Evolutionary conservation across 345 rosid genomes (phyloP).

Genomic region (Salix viminalis): DNA sequence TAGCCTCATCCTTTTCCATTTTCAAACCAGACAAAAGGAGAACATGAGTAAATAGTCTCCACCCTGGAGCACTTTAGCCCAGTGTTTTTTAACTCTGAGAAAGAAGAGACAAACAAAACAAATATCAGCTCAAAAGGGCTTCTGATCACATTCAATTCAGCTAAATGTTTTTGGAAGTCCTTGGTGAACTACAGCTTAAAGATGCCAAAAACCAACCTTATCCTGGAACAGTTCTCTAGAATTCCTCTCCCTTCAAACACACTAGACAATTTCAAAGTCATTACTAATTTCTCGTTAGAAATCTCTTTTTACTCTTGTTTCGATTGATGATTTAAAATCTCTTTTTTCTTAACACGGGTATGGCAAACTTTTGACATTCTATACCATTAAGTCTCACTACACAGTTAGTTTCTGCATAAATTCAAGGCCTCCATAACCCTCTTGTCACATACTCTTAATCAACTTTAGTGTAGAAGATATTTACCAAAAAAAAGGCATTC

Average conservation of each 20-base stretch:
- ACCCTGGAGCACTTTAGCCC: not conserved
- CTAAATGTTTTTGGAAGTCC: not conserved
- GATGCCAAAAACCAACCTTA: not conserved
- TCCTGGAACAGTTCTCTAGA: not conserved
- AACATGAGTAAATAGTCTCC: not conserved
- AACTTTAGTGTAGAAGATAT: not conserved
- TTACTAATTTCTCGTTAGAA: too few species aligned
- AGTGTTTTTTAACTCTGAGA: not conserved
- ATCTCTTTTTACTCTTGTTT: not conserved
- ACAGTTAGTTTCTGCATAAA: not conserved
- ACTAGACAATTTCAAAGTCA: not conserved
- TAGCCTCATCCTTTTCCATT: not conserved
- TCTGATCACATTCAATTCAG: not conserved
- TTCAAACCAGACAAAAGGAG: not conserved
- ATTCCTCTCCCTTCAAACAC: not conserved
- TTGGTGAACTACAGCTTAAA: not conserved
- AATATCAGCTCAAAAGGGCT: not conserved
- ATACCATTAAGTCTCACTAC: not conserved
- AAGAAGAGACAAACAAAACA: not conserved
- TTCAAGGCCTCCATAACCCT: not conserved
- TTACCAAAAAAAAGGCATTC: not conserved
- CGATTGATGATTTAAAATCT: not conserved
- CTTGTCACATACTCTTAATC: not conserved
- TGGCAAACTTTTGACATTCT: not conserved
- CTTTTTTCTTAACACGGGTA: not conserved